Evolutionary conservation across 1,139 yeast genomes (phyloP).

Genomic region (Yamadazyma aaseri): DNA sequence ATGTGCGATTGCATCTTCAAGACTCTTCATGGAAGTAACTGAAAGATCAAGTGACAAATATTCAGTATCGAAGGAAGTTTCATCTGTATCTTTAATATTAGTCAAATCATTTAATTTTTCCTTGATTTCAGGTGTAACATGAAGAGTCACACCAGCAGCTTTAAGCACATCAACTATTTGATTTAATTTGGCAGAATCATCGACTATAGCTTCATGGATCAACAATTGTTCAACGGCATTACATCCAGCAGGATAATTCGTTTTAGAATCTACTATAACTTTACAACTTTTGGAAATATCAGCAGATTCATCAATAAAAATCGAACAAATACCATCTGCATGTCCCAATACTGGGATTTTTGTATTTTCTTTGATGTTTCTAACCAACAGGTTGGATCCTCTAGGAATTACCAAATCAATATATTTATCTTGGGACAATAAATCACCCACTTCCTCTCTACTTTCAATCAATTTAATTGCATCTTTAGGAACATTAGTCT

Average conservation of each 20-base stretch:
- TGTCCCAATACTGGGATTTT: slow-evolving; percentile 97
- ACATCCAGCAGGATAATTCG: slow-evolving; percentile 98
- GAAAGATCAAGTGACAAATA: slow-evolving; percentile 82
- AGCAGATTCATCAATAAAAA: slow-evolving; percentile 75
- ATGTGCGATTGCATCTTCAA: slow-evolving; percentile 73
- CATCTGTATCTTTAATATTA: slow-evolving; percentile 38
- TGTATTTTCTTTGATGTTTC: slow-evolving; percentile 78
- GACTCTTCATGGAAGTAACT: slow-evolving; percentile 56
- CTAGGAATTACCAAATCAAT: slow-evolving; percentile 96
- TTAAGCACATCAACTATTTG: slow-evolving; percentile 48
- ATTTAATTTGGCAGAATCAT: slow-evolving; percentile 34
- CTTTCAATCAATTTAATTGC: slow-evolving; percentile 87
- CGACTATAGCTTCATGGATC: slow-evolving; percentile 54
- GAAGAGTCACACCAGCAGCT: slow-evolving; percentile 70
- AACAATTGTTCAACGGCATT: slow-evolving; percentile 91
- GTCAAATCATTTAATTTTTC: slow-evolving; percentile 17
- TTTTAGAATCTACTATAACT: slow-evolving; percentile 81
- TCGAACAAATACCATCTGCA: slow-evolving; percentile 96
- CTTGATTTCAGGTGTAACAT: slow-evolving; percentile 57
- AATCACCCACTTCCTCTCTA: slow-evolving; percentile 83
- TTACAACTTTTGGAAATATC: slow-evolving; percentile 73
- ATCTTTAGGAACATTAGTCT: slow-evolving; percentile 70
- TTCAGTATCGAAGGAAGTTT: slow-evolving; percentile 74
- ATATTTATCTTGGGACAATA: slow-evolving; percentile 79
- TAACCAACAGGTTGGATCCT: slow-evolving; percentile 90